These are phyloP conservation scores for Auriculariales sp. DNA, from an alignment of 768 basidiomycete genomes.

Conservation along the genomic window DNA sequence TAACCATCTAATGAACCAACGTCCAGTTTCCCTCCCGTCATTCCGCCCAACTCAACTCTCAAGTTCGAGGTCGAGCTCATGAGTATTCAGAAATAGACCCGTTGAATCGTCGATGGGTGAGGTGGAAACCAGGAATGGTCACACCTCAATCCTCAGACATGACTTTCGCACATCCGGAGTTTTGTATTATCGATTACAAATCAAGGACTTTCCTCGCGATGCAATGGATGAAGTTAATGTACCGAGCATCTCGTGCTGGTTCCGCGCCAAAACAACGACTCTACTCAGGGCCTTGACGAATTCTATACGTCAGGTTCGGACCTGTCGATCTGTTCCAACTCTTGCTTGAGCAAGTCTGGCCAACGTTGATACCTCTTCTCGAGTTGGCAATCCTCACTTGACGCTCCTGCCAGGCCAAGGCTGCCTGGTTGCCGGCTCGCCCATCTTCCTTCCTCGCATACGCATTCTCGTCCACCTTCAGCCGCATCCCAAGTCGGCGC, in stretches of 20 bases:
- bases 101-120: too few species aligned
- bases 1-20: too few species aligned
- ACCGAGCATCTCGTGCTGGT: too few species aligned
- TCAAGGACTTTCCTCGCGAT: too few species aligned
- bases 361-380: not conserved
- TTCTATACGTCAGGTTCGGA: not conserved
- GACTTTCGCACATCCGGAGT: too few species aligned
- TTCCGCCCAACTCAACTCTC: slow-evolving; percentile 62
- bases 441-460: slow-evolving; percentile 24
- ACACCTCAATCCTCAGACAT: too few species aligned
- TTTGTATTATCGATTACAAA: too few species aligned
- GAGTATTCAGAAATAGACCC: slow-evolving; percentile 34
- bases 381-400: slow-evolving; percentile 1
- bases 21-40: slow-evolving; percentile 65
- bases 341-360: not conserved
- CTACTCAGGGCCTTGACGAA: too few species aligned
- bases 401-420: slow-evolving; percentile 9
- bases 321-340: not conserved
- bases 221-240: too few species aligned
- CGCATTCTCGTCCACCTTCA: slow-evolving; percentile 20
- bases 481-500: slow-evolving; percentile 33
- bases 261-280: too few species aligned
- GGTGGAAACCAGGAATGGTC: too few species aligned
- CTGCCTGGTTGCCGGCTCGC: slow-evolving; percentile 12
- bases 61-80: slow-evolving; percentile 76